Evolutionary conservation across 352 stramenopile genomes (phyloP).

Genomic region (Phytophthora ohioensis): DNA sequence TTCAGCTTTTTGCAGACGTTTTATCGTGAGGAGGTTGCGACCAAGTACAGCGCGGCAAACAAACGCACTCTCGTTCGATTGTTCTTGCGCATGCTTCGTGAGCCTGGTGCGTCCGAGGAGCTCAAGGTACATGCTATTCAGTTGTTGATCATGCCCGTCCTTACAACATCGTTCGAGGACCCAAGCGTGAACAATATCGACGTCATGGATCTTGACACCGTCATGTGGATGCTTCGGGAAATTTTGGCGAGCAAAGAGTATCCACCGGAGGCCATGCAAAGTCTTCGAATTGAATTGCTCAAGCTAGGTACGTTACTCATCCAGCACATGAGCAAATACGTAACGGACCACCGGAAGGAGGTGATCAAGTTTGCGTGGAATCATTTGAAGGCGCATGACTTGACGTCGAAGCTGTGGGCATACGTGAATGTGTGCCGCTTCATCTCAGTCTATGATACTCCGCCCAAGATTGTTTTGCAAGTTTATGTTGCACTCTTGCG

Average conservation of each 20-base stretch:
- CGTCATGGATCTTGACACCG: conserved; percentile 87
- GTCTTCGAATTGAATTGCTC: conserved; percentile 92
- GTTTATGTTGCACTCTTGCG: conserved; percentile 96
- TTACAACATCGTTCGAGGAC: conserved; percentile 90
- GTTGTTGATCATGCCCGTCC: conserved; percentile 94
- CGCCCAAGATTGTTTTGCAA: conserved; percentile 97
- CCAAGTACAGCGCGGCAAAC: conserved; percentile 64
- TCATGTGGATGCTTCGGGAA: conserved; percentile 91
- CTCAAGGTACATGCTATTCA: conserved; percentile 95
- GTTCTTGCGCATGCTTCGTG: conserved; percentile 89
- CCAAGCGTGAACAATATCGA: conserved; percentile 77
- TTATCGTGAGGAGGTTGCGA: conserved; percentile 86
- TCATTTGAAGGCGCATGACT: conserved; percentile 95
- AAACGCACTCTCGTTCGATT: conserved; percentile 90
- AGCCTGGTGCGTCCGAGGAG: conserved; percentile 76
- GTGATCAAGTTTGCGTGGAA: conserved; percentile 99
- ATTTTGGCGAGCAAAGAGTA: conserved; percentile 90
- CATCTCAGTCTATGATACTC: conserved; percentile 96
- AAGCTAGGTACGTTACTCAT: conserved; percentile 97
- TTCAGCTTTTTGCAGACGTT: conserved; percentile 95
- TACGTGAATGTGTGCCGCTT: conserved; percentile 98
- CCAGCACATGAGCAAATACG: conserved; percentile 93
- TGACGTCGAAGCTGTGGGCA: conserved; percentile 96
- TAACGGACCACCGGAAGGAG: conserved; percentile 95
- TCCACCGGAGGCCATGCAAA: conserved; percentile 74